Evolutionary conservation across 768 basidiomycete species (phyloP), one percentile per base, ranked within the genome.

Genomic region (Pisolithus orientalis): DNA sequence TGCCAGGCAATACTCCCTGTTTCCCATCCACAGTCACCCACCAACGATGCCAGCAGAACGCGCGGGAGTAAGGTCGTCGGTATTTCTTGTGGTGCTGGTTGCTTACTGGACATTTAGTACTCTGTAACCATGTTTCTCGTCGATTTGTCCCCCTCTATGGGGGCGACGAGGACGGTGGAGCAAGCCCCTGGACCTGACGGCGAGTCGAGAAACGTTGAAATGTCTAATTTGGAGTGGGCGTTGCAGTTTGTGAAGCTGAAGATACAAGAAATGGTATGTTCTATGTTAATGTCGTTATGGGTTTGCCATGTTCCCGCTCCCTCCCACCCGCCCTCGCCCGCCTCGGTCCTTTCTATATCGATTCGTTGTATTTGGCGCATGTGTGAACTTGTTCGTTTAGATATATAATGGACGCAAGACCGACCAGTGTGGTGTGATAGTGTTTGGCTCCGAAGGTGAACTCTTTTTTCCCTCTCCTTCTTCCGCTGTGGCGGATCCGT

Each of bases 381-480:
- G 58, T 17, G 11, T 28, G 1, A 17, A 17, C 31, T 6, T 27
- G 24, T 4, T 10, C 24, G 10, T 29, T 25, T 52, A 98, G 94
- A 93, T 97, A 58, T 93, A 84, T 63, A 83, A 88, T 58, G 89
- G 86, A 13, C 78, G 94, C 39, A 96, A 95, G 73, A 97, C 94
- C 9, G 94, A 95, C 63, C 84, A 91, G 63, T 91, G 92, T 64
- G 90, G 92, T n/a, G 80, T 97, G 28, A 78, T 96, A 44, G 69
- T 85, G 3, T 93, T 92, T 61, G 94, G 91, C n/a, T 82, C 86
- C 2, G 83, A 90, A 66, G 80, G 92, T 80, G 28, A 47, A 60
- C 46, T 10, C 49, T 31, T 21, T 17, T 25, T 42, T 1, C 7
- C 21, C 27, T 7, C 17, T 3, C n/a, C 11, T 5, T 34, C 13